phyloP scores from a whole-genome alignment of 306 rosid genomes.

The Quercus mongolica region DNA sequence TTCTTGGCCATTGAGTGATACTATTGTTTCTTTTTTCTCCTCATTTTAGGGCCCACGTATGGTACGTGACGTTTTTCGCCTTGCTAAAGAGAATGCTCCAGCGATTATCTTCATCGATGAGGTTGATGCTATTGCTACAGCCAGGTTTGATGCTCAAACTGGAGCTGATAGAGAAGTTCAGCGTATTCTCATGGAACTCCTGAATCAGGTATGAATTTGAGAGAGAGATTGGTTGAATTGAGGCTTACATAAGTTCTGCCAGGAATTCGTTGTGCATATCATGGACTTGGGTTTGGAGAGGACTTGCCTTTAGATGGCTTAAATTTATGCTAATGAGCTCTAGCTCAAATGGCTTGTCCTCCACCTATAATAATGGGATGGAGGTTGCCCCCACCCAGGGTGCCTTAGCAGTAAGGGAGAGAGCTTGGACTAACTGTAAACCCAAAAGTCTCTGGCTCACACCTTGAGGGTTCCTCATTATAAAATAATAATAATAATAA shows the following conservation, averaged over 20 bases:
- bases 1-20: not conserved
- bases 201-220: constrained; percentile 67
- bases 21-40: not conserved
- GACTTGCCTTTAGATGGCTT: not conserved
- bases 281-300: not conserved
- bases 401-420: too few relatives aligned
- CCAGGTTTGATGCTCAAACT: constrained; percentile 99
- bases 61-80: constrained; percentile 99
- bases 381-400: too few relatives aligned
- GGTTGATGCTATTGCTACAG: constrained; percentile 99
- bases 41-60: constrained; percentile 75
- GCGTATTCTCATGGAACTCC: constrained; percentile 98
- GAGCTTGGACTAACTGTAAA: too few relatives aligned
- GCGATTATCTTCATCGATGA: constrained; percentile 98
- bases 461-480: too few relatives aligned
- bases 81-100: constrained; percentile 99
- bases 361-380: too few relatives aligned
- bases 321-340: too few relatives aligned
- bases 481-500: too few relatives aligned
- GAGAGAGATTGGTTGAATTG: not conserved
- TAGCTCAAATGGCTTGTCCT: too few relatives aligned
- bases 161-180: constrained; percentile 99
- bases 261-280: not conserved
- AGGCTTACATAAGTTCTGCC: not conserved
- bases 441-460: too few relatives aligned